Evolutionary conservation across 2,329 filamentous ascomycete species (phyloP), one percentile per base, ranked within the genome.

Genomic region (Botrytis deweyae): DNA sequence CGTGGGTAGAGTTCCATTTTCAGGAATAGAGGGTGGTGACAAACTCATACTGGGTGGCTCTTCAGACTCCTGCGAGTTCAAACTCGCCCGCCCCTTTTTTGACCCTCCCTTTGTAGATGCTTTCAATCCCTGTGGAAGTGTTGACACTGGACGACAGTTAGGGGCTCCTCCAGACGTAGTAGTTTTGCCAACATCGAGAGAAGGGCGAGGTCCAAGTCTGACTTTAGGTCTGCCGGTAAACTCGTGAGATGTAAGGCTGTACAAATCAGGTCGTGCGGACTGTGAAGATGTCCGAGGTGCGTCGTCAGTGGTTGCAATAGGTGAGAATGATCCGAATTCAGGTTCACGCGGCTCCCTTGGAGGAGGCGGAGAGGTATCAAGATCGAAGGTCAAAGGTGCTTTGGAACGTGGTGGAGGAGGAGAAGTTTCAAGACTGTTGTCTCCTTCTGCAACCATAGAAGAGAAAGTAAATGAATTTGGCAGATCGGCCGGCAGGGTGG

Each of bases 181-280:
- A 65, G 74, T 90, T 88, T 78, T 87, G 87, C 73, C 89, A 86
- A 87, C 85, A 75, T 94, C 91, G 61, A 90, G 81, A 4, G 94
- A 95, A 40, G 94, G 94, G 64, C 95, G 89, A 16, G 96, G 95
- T 1, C 91, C 96, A 62, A 97, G 88, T 83, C 97, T 98, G 73
- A 97, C 91, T 81, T 97, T 98, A 62, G 91, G 92, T 79, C 93
- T 94, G 78, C 85, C 84, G 77, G 86, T 86, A 33, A 75, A 59
- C 44, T 83, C 81, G 76, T 88, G 88, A 20, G 85, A 84, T 38
- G 84, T 81, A 74, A 85, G 85, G 76, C 82, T 84, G 79, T 86
- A 87, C 49, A 87, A 78, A 18, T 90, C 88, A 9, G 84, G 82
- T 63, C 86, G 84, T 38, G 84, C 82, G 20, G 87, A 86, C 78